A percentile compares a stretch with the other conserved stretches of the same genome.
Conservation (phyloP, 345 rosid genomes). For the Pistacia integerrima region DNA sequence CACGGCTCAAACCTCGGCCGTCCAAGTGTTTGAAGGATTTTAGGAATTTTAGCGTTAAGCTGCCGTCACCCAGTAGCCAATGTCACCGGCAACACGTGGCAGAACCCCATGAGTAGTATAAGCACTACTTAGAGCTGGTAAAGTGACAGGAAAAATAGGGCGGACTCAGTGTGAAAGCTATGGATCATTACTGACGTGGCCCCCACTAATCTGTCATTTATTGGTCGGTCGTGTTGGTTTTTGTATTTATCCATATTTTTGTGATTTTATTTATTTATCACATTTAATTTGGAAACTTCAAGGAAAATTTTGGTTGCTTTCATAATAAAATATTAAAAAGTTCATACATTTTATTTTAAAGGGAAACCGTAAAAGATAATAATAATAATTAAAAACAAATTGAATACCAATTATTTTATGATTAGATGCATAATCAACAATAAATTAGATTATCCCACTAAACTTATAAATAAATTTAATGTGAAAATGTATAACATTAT, state of each 20-base stretch:
- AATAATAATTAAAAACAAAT: too few relatives aligned
- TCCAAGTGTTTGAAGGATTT: neutral
- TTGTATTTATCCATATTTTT: neutral
- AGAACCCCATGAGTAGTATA: conserved; percentile 28
- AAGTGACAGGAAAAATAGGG: neutral
- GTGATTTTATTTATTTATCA: neutral
- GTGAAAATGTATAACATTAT: too few relatives aligned
- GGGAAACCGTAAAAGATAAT: too few relatives aligned
- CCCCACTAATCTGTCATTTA: neutral
- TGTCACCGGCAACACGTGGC: conserved; percentile 35
- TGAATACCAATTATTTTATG: too few relatives aligned
- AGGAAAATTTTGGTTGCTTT: too few relatives aligned
- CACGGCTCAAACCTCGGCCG: conserved; percentile 6
- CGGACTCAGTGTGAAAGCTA: neutral
- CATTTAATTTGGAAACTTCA: too few relatives aligned
- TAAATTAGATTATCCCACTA: too few relatives aligned
- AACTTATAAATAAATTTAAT: too few relatives aligned
- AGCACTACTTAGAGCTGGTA: neutral
- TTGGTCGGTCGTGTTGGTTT: conserved; percentile 11
- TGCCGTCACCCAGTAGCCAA: conserved; percentile 27
- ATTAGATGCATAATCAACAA: too few relatives aligned
- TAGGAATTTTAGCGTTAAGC: conserved; percentile 16
- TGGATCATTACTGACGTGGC: neutral
- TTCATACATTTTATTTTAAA: too few relatives aligned
- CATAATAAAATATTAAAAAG: too few relatives aligned